Conservation (phyloP, 805 yeast genomes). For the Starmerella apicola region DNA sequence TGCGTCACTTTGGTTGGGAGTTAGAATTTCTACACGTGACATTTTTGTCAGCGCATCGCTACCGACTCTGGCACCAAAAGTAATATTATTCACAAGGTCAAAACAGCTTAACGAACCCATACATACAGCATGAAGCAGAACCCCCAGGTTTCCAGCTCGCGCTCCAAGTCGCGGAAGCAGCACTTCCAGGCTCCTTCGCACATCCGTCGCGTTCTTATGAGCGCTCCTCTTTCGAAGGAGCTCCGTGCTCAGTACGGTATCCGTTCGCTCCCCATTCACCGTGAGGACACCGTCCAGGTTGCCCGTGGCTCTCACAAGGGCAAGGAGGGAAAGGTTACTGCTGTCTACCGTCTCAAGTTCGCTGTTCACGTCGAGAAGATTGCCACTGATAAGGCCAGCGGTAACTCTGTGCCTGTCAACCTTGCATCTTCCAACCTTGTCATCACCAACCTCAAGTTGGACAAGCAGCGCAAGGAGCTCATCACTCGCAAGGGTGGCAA, state of each 20-base stretch:
- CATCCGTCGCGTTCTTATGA: conserved; percentile 83
- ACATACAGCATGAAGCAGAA: conserved; percentile 23
- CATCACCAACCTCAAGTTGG: conserved; percentile 95
- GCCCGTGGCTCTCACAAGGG: conserved; percentile 99
- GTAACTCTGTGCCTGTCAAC: conserved; percentile 94
- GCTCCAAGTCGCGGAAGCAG: conserved; percentile 99
- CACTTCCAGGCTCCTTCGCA: conserved; percentile 97
- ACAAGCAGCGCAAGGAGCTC: conserved; percentile 97
- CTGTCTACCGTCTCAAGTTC: conserved; percentile 98
- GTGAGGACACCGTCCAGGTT: conserved; percentile 88
- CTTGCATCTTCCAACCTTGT: conserved; percentile 98
- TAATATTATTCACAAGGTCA: background rate
- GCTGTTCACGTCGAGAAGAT: conserved; percentile 94
- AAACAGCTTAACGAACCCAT: background rate
- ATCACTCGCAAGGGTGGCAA: conserved; percentile 93
- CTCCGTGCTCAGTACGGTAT: conserved; percentile 94
- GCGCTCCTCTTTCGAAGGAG: conserved; percentile 99
- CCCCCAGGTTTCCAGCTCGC: conserved; percentile 87
- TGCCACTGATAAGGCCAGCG: conserved; percentile 94
- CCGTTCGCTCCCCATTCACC: conserved; percentile 93
- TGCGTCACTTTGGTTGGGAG: background rate
- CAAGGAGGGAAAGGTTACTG: conserved; percentile 94
- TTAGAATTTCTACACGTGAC: background rate
- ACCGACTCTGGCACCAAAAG: background rate
- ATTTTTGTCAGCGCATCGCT: background rate